Percentiles rank a stretch among this genome's conserved stretches.
These are phyloP conservation scores for Ceratobasidium sp. DNA, from an alignment of 1,284 basidiomycete species.

Conservation along the genomic window DNA sequence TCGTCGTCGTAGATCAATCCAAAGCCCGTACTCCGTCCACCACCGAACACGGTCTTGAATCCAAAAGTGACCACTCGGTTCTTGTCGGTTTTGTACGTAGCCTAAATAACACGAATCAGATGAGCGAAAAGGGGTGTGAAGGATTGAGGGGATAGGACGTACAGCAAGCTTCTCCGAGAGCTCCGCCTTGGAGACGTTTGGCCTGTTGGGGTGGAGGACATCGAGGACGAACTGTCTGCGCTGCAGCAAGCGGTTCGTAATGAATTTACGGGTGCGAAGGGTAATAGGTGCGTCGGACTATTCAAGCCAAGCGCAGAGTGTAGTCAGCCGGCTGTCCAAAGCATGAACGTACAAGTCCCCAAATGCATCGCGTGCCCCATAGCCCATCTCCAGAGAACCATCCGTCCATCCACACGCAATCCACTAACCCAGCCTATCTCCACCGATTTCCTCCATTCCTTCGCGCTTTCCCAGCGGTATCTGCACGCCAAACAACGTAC, in stretches of 20 bases:
- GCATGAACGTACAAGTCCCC: constrained; percentile 12
- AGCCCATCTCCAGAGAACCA: constrained; percentile 19
- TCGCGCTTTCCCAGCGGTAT: neutral
- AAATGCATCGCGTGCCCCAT: constrained; percentile 28
- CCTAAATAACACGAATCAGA: constrained; percentile 37
- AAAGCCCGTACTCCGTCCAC: constrained; percentile 97
- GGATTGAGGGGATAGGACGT: constrained; percentile 2
- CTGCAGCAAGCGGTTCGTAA: constrained; percentile 97
- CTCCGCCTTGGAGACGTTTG: constrained; percentile 95
- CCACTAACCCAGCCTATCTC: constrained; percentile 11
- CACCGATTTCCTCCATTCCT: constrained; percentile 1
- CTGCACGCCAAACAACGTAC: neutral
- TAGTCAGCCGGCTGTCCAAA: constrained; percentile 11
- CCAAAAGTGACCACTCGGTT: constrained; percentile 83
- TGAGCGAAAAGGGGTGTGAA: neutral
- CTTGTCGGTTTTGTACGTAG: constrained; percentile 72
- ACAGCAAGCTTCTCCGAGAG: constrained; percentile 91
- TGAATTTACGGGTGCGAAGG: constrained; percentile 98
- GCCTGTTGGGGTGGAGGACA: constrained; percentile 94
- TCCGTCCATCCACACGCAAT: constrained; percentile 43
- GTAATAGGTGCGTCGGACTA: constrained; percentile 89
- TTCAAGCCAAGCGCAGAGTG: neutral
- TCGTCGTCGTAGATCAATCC: constrained; percentile 98
- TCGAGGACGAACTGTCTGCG: constrained; percentile 95
- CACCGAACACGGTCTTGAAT: constrained; percentile 96